phyloP scores from a whole-genome alignment of 805 yeast species.

The Suhomyces kilbournensis region DNA sequence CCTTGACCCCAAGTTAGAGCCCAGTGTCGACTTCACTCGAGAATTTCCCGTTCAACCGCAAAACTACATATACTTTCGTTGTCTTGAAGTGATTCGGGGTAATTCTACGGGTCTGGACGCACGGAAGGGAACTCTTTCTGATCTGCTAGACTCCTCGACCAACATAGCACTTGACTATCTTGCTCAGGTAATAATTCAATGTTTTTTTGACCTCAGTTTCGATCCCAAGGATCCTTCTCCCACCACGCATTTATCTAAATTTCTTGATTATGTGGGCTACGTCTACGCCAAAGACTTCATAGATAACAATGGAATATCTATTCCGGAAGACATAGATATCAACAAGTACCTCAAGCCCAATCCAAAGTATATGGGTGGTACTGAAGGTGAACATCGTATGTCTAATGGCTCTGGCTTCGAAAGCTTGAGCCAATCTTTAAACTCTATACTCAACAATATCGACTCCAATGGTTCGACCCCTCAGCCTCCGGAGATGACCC shows the following conservation, averaged over 20 bases:
- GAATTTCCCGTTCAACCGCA: not conserved
- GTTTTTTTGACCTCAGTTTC: conserved; percentile 16
- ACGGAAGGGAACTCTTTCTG: not conserved
- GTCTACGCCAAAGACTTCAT: conserved; percentile 14
- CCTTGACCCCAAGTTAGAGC: not conserved
- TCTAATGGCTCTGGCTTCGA: not conserved
- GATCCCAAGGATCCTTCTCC: conserved; percentile 4
- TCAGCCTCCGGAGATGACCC: conserved; percentile 24
- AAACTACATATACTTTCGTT: conserved; percentile 5
- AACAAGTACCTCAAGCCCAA: conserved; percentile 11
- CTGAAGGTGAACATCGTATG: not conserved
- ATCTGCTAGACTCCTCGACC: not conserved
- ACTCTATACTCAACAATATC: conserved; percentile 1
- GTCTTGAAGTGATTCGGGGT: not conserved
- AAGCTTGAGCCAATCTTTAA: not conserved
- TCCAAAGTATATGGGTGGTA: conserved; percentile 12
- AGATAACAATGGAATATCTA: conserved; percentile 8
- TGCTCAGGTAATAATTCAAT: conserved; percentile 11
- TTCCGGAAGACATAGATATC: conserved; percentile 17
- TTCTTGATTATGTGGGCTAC: conserved; percentile 23
- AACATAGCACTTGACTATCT: conserved; percentile 2
- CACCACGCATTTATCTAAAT: conserved; percentile 10
- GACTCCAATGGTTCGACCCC: not conserved
- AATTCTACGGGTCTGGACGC: too few relatives aligned
- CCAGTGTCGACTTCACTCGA: not conserved